Base-by-base conservation (phyloP, 305 asterid genomes). In the Coffea humblotiana region DNA sequence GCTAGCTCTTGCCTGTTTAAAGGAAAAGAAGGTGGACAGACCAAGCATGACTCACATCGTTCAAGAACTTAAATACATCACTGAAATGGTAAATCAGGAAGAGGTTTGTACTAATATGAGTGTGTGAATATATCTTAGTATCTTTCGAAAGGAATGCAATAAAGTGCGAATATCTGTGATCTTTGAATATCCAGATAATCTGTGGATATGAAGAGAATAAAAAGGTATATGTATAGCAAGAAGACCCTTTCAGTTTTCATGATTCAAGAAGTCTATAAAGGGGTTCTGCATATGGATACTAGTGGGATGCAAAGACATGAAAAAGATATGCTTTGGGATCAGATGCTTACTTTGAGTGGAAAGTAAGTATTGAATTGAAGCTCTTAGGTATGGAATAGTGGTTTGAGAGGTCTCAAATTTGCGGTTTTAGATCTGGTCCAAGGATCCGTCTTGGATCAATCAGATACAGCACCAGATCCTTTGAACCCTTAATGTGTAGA, bases 11-110 rank as follows among this genome's bases (percentile, higher is more conserved):
- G 78, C 85, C 14, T 87, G 89, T 80, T 83, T 85, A 65, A 83
- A 79, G 79, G 90, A 87, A 83, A 83, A 75, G 82, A 85, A 78
- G 71, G 82, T 76, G 35, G 87, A 87, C 67, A 87, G 90, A 56
- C 90, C 90, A n/a, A 82, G 85, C 86, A 87, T 85, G 90, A 82
- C 83, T 25, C 89, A 78, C 32, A 81, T 87, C 40, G 87, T 85
- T 72, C 86, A 82, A 72, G 52, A 87, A 82, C 89, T 87, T 69
- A 83, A 84, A 75, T 40, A 72, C 78, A 68, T 83, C 67, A 80
- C 71, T 64, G 76, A 82, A 60, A 74, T 67, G 79, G 74, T 82
- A 37, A 64, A 78, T 77, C 78, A 82, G 78, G 83, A 71, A 78
- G 82, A 71, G 32, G 49, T 69, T 70, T 47, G 65, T 65, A 66